These are phyloP conservation scores for Tolypocladium sp. DNA, from an alignment of 2,329 filamentous ascomycete genomes.

Conservation along the genomic window DNA sequence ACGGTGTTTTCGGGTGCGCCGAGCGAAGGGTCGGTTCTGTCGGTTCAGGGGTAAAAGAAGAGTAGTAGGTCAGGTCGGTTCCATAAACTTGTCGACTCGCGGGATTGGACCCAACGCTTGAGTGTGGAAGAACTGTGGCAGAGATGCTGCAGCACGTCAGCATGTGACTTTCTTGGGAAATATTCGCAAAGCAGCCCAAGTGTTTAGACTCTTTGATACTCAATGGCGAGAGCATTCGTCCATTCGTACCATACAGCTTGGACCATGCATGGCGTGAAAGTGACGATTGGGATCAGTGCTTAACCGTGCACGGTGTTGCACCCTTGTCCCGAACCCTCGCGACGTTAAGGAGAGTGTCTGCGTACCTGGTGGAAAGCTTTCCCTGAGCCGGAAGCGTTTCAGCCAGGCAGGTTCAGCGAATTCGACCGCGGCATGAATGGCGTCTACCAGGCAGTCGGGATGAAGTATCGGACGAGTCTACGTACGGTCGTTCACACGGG, in stretches of 20 bases:
- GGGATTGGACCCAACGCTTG: not conserved
- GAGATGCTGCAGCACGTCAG: not conserved
- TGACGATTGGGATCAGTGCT: too few relatives aligned
- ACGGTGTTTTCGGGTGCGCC: not conserved
- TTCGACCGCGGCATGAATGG: not conserved
- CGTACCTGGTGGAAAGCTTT: not conserved
- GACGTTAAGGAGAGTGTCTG: not conserved
- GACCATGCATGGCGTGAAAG: not conserved
- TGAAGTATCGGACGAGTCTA: not conserved
- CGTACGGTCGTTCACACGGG: not conserved
- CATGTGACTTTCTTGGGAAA: not conserved
- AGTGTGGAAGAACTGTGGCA: not conserved
- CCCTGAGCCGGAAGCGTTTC: not conserved
- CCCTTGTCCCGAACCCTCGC: not conserved
- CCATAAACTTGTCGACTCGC: not conserved
- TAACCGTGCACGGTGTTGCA: not conserved
- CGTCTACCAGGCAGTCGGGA: not conserved
- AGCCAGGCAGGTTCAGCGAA: not conserved
- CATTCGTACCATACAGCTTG: not conserved
- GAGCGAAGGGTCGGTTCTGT: not conserved
- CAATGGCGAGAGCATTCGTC: too few relatives aligned
- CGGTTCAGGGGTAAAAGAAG: too few relatives aligned
- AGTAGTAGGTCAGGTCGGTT: not conserved
- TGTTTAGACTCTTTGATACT: too few relatives aligned
- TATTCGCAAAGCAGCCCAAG: not conserved